Conservation (phyloP, 2,329 filamentous ascomycete species). For the Penicillium sp. region DNA sequence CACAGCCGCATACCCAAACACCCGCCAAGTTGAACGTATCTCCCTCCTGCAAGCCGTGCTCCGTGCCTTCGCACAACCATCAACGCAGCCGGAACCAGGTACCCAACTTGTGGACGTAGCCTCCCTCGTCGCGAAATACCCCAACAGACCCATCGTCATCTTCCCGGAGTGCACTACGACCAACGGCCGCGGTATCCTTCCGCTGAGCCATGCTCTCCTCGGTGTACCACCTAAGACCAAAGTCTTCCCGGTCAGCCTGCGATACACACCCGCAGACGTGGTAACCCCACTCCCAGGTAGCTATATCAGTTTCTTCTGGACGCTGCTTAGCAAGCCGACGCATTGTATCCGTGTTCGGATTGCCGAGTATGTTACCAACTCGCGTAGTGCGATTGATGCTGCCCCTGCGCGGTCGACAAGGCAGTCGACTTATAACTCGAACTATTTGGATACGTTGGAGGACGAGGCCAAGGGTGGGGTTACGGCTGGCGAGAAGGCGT, state of each 20-base stretch:
- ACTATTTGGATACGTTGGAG: conserved; percentile 49
- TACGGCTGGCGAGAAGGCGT: conserved; percentile 61
- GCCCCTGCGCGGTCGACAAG: conserved; percentile 19
- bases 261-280: conserved; percentile 85
- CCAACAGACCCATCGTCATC: conserved; percentile 74
- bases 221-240: conserved; percentile 65
- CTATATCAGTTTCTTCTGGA: conserved; percentile 78
- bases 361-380: conserved; percentile 64
- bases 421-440: conserved; percentile 43
- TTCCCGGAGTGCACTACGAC: conserved; percentile 95
- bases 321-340: conserved; percentile 76
- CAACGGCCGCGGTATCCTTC: conserved; percentile 86
- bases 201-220: conserved; percentile 75
- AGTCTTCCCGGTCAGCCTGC: conserved; percentile 87
- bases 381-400: conserved; percentile 26
- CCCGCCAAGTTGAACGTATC: conserved; percentile 71
- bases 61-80: conserved; percentile 66
- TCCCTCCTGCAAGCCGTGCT: conserved; percentile 74
- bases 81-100: conserved; percentile 47
- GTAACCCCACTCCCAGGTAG: conserved; percentile 82
- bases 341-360: conserved; percentile 91
- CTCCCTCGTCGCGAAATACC: conserved; percentile 66
- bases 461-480: conserved; percentile 38
- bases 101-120: conserved; percentile 61
- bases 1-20: conserved; percentile 76